Conservation (phyloP, 2,329 filamentous ascomycete species). For the Ophiostoma angusticollis region DNA sequence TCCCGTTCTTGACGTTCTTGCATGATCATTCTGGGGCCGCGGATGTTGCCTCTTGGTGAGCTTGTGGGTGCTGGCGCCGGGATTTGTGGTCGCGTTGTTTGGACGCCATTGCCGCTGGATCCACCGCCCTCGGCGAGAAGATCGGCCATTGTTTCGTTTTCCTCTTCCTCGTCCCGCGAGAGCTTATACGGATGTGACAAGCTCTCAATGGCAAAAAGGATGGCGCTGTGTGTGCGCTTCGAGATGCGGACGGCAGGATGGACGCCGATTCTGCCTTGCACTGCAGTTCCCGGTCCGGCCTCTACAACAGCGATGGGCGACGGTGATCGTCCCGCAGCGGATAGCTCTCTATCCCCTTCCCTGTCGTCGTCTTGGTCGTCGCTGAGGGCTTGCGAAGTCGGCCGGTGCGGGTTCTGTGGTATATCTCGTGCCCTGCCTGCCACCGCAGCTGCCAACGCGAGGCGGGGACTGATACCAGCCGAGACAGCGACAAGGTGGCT, state of each 20-base stretch:
- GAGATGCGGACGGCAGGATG: constrained; percentile 55
- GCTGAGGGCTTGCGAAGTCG: constrained; percentile 37
- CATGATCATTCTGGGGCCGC: constrained; percentile 86
- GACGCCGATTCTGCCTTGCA: constrained; percentile 23
- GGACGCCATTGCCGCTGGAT: constrained; percentile 41
- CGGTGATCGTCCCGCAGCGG: constrained; percentile 17
- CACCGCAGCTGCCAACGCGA: constrained; percentile 24
- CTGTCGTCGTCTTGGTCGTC: constrained; percentile 29
- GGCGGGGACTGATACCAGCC: constrained; percentile 33
- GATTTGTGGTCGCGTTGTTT: constrained; percentile 30
- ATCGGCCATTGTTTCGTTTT: constrained; percentile 87
- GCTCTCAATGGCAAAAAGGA: constrained; percentile 83
- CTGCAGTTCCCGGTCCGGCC: constrained; percentile 17
- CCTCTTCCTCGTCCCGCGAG: constrained; percentile 72
- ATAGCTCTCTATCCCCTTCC: constrained; percentile 17
- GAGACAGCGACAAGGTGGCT: constrained; percentile 36
- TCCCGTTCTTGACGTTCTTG: constrained; percentile 69
- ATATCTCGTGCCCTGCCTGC: constrained; percentile 14
- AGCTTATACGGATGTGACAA: constrained; percentile 72
- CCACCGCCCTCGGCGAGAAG: constrained; percentile 46
- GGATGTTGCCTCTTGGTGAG: constrained; percentile 50
- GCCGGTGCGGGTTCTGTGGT: constrained; percentile 17
- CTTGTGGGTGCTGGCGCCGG: constrained; percentile 38
- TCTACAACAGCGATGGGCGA: not conserved
- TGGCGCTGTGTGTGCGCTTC: constrained; percentile 72